Evolutionary conservation across 176 grass and related monocot genomes (phyloP).

Genomic region (Avena atlantica): DNA sequence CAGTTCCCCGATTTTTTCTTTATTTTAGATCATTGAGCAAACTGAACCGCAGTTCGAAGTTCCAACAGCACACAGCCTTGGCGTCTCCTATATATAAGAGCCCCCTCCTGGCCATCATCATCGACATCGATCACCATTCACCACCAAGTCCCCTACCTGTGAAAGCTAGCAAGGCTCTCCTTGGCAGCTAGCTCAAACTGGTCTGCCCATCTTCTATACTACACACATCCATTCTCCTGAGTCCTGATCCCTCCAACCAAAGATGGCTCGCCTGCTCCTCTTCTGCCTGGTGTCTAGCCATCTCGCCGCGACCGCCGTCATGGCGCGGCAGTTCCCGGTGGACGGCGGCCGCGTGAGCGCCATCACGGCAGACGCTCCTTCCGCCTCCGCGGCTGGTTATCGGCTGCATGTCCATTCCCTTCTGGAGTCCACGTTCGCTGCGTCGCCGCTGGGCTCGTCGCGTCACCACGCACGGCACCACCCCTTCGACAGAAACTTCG

Average conservation of each 20-base stretch:
- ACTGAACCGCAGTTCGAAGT: not conserved
- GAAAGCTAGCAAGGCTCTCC: not conserved
- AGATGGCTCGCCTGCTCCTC: constrained; percentile 65
- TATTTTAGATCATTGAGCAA: constrained; percentile 42
- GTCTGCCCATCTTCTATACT: not conserved
- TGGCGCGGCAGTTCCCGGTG: constrained; percentile 54
- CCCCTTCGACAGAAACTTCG: constrained; percentile 73
- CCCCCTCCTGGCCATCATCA: constrained; percentile 21
- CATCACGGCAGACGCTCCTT: constrained; percentile 26
- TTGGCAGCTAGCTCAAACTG: not conserved
- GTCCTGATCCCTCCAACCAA: constrained; percentile 21
- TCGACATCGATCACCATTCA: not conserved
- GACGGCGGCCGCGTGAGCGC: not conserved
- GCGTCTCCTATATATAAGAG: constrained; percentile 57
- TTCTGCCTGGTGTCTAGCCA: constrained; percentile 56
- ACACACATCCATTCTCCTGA: not conserved
- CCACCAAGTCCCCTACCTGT: not conserved
- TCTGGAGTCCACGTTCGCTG: constrained; percentile 53
- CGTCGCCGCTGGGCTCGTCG: constrained; percentile 46
- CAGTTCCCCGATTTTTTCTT: not conserved
- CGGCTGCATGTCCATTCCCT: constrained; percentile 33
- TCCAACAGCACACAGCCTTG: not conserved
- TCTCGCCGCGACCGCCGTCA: constrained; percentile 44
- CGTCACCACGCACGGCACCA: constrained; percentile 37
- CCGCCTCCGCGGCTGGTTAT: not conserved